Conservation (phyloP, 495 filamentous ascomycete genomes). For the Neurospora intermedia region DNA sequence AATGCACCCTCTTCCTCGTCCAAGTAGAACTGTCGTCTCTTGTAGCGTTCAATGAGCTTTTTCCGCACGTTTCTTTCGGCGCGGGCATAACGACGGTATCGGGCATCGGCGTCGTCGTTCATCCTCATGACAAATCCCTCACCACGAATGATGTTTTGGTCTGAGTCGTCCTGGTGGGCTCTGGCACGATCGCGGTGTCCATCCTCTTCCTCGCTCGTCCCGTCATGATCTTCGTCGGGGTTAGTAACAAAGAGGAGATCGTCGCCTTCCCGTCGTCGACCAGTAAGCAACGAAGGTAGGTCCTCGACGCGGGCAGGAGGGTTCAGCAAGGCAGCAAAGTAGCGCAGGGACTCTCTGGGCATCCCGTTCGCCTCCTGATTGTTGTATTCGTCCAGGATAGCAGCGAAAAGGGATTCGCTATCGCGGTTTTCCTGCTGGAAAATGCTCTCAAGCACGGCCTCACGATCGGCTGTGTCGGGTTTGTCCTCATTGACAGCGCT, state of each 20-base stretch:
- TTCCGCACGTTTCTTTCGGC: slow-evolving; percentile 25
- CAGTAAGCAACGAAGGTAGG: slow-evolving; percentile 23
- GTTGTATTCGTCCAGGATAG: slow-evolving; percentile 3
- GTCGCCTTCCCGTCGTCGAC: slow-evolving; percentile 22
- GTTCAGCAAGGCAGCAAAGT: slow-evolving; percentile 30
- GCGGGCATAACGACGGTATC: neutral
- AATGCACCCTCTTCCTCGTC: slow-evolving; percentile 67
- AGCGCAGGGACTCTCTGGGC: slow-evolving; percentile 16
- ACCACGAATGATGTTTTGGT: neutral
- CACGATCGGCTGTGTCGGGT: slow-evolving; percentile 29
- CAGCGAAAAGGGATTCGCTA: slow-evolving; percentile 25
- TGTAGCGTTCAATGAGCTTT: slow-evolving; percentile 61
- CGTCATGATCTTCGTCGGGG: slow-evolving; percentile 7
- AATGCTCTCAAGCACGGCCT: slow-evolving; percentile 30
- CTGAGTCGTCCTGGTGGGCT: neutral
- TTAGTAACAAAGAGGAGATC: slow-evolving; percentile 21
- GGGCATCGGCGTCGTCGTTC: neutral
- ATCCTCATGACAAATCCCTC: neutral
- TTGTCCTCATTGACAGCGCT: slow-evolving; percentile 29
- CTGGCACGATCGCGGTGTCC: neutral
- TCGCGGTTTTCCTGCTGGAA: slow-evolving; percentile 21
- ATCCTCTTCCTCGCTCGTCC: neutral
- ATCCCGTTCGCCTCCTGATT: neutral
- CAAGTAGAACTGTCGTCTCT: slow-evolving; percentile 62
- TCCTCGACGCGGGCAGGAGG: slow-evolving; percentile 29